These are phyloP conservation scores for Candida golubevii DNA, from an alignment of 805 yeast genomes.

Conservation along the genomic window DNA sequence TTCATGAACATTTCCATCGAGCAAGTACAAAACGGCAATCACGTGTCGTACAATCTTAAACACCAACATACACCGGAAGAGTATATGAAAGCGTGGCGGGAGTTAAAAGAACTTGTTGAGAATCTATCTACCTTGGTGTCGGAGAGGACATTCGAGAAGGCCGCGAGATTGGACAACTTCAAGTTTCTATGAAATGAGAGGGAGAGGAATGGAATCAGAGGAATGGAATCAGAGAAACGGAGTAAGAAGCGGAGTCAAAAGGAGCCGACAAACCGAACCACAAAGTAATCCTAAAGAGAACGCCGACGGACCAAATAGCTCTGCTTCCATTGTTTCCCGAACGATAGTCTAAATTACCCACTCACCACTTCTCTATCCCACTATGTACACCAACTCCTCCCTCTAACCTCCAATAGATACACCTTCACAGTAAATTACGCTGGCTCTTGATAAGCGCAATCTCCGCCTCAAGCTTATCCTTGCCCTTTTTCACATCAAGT, in stretches of 20 bases:
- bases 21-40: slow-evolving; percentile 3
- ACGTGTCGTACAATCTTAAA: slow-evolving; percentile 6
- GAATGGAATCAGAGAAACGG: too few species aligned
- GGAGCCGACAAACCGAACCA: too few species aligned
- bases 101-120: neutral
- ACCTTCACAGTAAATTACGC: slow-evolving; percentile 21
- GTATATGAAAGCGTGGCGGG: neutral
- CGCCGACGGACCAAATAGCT: too few species aligned
- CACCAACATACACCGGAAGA: slow-evolving; percentile 9
- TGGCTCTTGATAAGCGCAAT: slow-evolving; percentile 41
- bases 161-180: neutral
- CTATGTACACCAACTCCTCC: too few species aligned
- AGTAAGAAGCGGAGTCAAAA: too few species aligned
- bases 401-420: too few species aligned
- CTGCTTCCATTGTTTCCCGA: too few species aligned
- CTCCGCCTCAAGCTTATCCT: slow-evolving; percentile 85
- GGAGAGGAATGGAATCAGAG: too few species aligned
- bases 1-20: slow-evolving; percentile 8
- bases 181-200: neutral
- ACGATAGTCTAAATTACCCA: too few species aligned
- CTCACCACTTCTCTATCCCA: too few species aligned
- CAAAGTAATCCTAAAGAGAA: too few species aligned
- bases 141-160: neutral
- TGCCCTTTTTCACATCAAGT: slow-evolving; percentile 79
- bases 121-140: neutral